A percentile compares a stretch with the other conserved stretches of the same genome.
Evolutionary conservation across 495 filamentous ascomycete genomes (phyloP).

Genomic region (Aspergillus taichungensis): DNA sequence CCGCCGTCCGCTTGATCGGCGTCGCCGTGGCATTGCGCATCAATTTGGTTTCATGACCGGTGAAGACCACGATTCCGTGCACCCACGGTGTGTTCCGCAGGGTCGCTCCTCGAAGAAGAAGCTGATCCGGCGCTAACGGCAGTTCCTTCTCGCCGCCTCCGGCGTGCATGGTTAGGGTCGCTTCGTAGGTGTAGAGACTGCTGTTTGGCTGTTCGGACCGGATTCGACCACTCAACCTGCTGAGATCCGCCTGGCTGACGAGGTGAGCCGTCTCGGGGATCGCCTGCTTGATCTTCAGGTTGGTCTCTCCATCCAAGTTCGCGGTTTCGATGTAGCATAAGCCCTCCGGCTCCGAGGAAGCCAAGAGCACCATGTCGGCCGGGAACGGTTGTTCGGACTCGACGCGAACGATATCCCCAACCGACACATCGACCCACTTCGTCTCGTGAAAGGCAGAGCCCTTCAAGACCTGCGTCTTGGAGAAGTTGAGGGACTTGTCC

Average conservation of each 20-base stretch:
- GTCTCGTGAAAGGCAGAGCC: constrained; percentile 80
- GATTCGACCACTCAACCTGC: constrained; percentile 75
- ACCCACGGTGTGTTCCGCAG: constrained; percentile 97
- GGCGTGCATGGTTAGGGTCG: constrained; percentile 82
- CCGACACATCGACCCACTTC: constrained; percentile 86
- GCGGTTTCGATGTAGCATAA: constrained; percentile 99
- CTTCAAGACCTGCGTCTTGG: constrained; percentile 73
- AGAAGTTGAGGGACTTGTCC: constrained; percentile 81
- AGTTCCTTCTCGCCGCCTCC: constrained; percentile 96
- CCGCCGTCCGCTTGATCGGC: constrained; percentile 93
- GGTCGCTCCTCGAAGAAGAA: constrained; percentile 88
- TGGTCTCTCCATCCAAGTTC: constrained; percentile 96
- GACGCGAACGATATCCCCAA: constrained; percentile 91
- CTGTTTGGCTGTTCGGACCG: constrained; percentile 97
- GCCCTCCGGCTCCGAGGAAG: constrained; percentile 94
- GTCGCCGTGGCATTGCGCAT: constrained; percentile 98
- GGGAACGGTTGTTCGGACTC: constrained; percentile 96
- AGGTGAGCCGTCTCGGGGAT: constrained; percentile 86
- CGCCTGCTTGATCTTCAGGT: constrained; percentile 97
- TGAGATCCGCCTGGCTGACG: constrained; percentile 80
- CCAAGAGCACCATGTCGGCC: constrained; percentile 83
- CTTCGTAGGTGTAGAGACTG: constrained; percentile 97
- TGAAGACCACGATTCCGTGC: constrained; percentile 94
- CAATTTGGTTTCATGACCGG: constrained; percentile 96
- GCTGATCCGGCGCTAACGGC: constrained; percentile 68